Percentiles rank a stretch among this genome's conserved stretches.
Evolutionary conservation across 179 eudicot species (phyloP).

Genomic region (Drosera spatulata): DNA sequence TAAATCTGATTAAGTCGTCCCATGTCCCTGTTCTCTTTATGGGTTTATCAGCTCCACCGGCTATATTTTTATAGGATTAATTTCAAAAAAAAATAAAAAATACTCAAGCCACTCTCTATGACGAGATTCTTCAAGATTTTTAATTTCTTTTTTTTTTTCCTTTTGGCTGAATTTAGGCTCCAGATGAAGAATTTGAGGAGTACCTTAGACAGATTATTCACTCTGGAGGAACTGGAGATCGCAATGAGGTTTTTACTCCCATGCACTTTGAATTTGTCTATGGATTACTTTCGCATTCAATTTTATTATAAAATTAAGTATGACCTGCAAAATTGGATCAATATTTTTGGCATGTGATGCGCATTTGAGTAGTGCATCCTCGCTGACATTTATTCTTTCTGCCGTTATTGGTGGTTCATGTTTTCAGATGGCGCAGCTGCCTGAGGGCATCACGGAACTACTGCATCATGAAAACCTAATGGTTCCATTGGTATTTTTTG

Average conservation of each 20-base stretch:
- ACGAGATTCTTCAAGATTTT: no score
- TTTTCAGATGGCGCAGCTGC: conserved; percentile 93
- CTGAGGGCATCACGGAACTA: conserved; percentile 89
- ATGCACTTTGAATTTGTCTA: background rate
- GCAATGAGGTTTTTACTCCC: conserved; percentile 55
- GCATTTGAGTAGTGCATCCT: background rate
- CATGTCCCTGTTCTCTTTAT: no score
- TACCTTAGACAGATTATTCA: conserved; percentile 53
- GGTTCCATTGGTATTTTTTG: conserved; percentile 76
- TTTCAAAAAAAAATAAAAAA: no score
- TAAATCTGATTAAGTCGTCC: no score
- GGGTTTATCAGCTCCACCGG: background rate
- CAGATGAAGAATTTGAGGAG: conserved; percentile 97
- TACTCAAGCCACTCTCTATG: no score
- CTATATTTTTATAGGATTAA: background rate
- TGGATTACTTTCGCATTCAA: no score
- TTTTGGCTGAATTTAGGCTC: conserved; percentile 47
- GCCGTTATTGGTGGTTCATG: background rate
- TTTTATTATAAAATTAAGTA: no score
- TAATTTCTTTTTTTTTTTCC: conserved; percentile 2
- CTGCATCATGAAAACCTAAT: conserved; percentile 72
- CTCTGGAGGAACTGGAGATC: conserved; percentile 62
- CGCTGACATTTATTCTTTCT: background rate
- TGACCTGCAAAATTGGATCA: no score
- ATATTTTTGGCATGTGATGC: background rate